These are phyloP conservation scores for Penicillium sp. DNA, from an alignment of 2,329 filamentous ascomycete species.

Conservation along the genomic window DNA sequence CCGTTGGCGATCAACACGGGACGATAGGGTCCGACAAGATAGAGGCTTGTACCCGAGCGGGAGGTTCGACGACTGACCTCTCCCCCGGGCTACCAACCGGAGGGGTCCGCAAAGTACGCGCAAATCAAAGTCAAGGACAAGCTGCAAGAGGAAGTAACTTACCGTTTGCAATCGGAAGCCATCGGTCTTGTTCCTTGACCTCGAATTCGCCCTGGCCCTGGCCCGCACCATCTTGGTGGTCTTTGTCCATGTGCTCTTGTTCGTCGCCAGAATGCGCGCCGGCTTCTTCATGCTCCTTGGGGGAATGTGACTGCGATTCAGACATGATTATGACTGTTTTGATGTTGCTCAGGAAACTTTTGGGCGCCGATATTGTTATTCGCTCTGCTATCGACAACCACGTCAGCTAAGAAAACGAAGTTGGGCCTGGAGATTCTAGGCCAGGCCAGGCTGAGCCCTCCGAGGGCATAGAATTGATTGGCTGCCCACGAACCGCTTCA, in stretches of 20 bases:
- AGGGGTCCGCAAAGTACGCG: constrained; percentile 40
- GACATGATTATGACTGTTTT: constrained; percentile 73
- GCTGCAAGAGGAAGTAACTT: constrained; percentile 52
- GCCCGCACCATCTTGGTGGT: constrained; percentile 58
- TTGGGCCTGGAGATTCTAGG: constrained; percentile 21
- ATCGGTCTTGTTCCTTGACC: constrained; percentile 99
- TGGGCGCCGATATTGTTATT: constrained; percentile 27
- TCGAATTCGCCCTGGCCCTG: constrained; percentile 85
- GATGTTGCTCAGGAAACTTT: constrained; percentile 31
- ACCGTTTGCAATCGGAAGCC: constrained; percentile 99
- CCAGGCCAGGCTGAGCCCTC: constrained; percentile 22
- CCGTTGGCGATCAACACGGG: too few species aligned
- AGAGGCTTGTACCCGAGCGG: too few species aligned
- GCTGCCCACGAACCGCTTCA: constrained; percentile 38
- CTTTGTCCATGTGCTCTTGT: constrained; percentile 81
- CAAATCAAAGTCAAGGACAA: constrained; percentile 45
- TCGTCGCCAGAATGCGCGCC: constrained; percentile 86
- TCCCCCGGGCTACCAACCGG: too few species aligned
- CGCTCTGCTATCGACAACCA: constrained; percentile 40
- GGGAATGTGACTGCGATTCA: constrained; percentile 64
- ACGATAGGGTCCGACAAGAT: too few species aligned
- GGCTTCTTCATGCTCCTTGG: constrained; percentile 83
- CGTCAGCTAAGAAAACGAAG: constrained; percentile 35
- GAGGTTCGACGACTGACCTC: too few species aligned
- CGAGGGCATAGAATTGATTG: constrained; percentile 20